Evolutionary conservation across 2,329 filamentous ascomycete species (phyloP).

Genomic region (Pleurostoma richardsiae): DNA sequence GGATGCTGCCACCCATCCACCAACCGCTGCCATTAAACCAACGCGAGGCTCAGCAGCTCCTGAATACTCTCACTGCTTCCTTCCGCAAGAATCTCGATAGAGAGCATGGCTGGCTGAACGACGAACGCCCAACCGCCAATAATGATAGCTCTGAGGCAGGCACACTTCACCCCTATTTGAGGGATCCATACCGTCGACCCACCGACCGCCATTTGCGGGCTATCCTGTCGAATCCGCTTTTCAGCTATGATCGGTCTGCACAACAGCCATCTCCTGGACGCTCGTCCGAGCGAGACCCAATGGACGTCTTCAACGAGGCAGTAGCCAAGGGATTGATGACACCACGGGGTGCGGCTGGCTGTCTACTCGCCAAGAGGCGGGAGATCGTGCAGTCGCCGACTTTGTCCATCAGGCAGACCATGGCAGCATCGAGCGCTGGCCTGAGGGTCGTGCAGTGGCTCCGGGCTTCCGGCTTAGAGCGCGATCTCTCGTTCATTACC

Average conservation of each 20-base stretch:
- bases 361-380: conserved; percentile 41
- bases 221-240: conserved; percentile 53
- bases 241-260: conserved; percentile 31
- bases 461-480: conserved; percentile 41
- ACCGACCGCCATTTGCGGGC: conserved; percentile 48
- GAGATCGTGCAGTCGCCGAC: conserved; percentile 28
- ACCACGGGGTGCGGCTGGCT: conserved; percentile 45
- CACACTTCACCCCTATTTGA: not conserved
- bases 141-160: not conserved
- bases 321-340: conserved; percentile 54
- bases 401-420: conserved; percentile 22
- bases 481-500: conserved; percentile 39
- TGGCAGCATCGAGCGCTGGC: conserved; percentile 38
- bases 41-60: conserved; percentile 48
- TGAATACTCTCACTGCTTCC: conserved; percentile 50
- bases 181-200: conserved; percentile 21
- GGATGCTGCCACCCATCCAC: conserved; percentile 39
- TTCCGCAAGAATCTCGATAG: conserved; percentile 54
- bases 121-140: conserved; percentile 13
- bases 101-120: conserved; percentile 44
- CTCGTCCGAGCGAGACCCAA: conserved; percentile 31
- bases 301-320: conserved; percentile 52
- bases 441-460: conserved; percentile 49
- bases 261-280: conserved; percentile 8
- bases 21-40: conserved; percentile 46